phyloP scores from a whole-genome alignment of 176 grass and related monocot species.

The Oryza australiensis region DNA sequence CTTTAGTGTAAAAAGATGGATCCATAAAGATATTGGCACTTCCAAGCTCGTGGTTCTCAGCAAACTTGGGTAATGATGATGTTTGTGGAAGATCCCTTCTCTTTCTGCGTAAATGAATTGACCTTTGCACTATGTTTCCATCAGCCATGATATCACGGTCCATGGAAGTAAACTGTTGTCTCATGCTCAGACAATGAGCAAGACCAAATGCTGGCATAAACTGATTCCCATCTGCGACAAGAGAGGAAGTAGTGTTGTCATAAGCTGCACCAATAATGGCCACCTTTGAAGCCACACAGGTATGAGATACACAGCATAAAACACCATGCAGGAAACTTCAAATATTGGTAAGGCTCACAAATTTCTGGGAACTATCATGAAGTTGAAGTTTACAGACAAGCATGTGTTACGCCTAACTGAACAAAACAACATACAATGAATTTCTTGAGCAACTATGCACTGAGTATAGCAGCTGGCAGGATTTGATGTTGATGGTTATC shows the following conservation, averaged over 20 bases:
- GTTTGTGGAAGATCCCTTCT: slow-evolving; percentile 73
- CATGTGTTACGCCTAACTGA: neutral
- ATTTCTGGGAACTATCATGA: slow-evolving; percentile 19
- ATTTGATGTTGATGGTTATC: slow-evolving; percentile 22
- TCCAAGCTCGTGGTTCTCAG: slow-evolving; percentile 63
- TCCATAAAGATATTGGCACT: slow-evolving; percentile 58
- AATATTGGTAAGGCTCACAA: slow-evolving; percentile 31
- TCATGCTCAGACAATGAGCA: slow-evolving; percentile 55
- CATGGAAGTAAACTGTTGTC: slow-evolving; percentile 58
- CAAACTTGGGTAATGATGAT: slow-evolving; percentile 53
- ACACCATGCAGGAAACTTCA: slow-evolving; percentile 21
- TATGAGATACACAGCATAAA: slow-evolving; percentile 8
- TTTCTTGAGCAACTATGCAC: neutral
- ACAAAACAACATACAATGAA: neutral
- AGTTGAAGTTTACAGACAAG: neutral
- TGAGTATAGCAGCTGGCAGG: neutral
- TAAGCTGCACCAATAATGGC: slow-evolving; percentile 8
- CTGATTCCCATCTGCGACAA: slow-evolving; percentile 60
- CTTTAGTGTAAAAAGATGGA: slow-evolving; percentile 54
- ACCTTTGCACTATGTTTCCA: slow-evolving; percentile 51
- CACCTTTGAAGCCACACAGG: slow-evolving; percentile 16
- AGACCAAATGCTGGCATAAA: slow-evolving; percentile 64
- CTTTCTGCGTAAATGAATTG: slow-evolving; percentile 45
- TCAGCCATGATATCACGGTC: slow-evolving; percentile 58
- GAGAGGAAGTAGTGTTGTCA: slow-evolving; percentile 25